Percentiles rank a stretch among this genome's conserved stretches.
Conservation (phyloP, 139 green algal genomes). For the Chlamydomonas asymmetrica region DNA sequence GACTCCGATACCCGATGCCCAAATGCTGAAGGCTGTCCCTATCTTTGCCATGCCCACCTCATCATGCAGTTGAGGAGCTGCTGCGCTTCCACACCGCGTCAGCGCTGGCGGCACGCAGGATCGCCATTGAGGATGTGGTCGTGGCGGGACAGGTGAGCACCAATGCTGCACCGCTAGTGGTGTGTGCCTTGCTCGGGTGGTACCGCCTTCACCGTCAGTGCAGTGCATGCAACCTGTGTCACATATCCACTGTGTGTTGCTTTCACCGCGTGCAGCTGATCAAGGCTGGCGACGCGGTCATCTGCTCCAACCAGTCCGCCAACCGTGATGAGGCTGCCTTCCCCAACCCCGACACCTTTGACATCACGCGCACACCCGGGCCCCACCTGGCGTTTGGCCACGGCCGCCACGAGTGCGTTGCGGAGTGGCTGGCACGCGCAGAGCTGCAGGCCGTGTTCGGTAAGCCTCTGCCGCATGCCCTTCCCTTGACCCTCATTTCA, state of each 20-base stretch:
- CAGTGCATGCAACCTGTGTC: too few species aligned
- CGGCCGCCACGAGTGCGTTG: slow-evolving; percentile 39
- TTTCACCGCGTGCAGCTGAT: slow-evolving; percentile 19
- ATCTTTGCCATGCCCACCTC: too few species aligned
- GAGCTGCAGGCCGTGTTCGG: slow-evolving; percentile 33
- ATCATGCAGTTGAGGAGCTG: slow-evolving; percentile 46
- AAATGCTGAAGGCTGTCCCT: too few species aligned
- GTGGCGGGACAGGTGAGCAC: slow-evolving; percentile 19
- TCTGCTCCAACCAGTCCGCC: slow-evolving; percentile 47
- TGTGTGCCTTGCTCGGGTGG: too few species aligned
- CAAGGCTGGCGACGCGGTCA: slow-evolving; percentile 42
- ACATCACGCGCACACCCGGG: slow-evolving; percentile 38
- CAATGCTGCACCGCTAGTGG: too few species aligned
- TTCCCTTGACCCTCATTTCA: too few species aligned
- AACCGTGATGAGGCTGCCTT: slow-evolving; percentile 51
- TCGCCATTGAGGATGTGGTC: slow-evolving; percentile 42
- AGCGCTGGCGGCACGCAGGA: slow-evolving; percentile 33
- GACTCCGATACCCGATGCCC: too few species aligned
- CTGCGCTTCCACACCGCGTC: slow-evolving; percentile 53
- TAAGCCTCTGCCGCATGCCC: too few species aligned
- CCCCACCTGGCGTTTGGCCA: slow-evolving; percentile 28
- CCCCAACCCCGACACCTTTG: slow-evolving; percentile 35
- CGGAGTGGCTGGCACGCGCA: slow-evolving; percentile 25
- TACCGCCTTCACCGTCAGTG: too few species aligned
- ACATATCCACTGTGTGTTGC: too few species aligned